phyloP scores from a whole-genome alignment of 805 yeast genomes.

The Teunomyces cretensis region DNA sequence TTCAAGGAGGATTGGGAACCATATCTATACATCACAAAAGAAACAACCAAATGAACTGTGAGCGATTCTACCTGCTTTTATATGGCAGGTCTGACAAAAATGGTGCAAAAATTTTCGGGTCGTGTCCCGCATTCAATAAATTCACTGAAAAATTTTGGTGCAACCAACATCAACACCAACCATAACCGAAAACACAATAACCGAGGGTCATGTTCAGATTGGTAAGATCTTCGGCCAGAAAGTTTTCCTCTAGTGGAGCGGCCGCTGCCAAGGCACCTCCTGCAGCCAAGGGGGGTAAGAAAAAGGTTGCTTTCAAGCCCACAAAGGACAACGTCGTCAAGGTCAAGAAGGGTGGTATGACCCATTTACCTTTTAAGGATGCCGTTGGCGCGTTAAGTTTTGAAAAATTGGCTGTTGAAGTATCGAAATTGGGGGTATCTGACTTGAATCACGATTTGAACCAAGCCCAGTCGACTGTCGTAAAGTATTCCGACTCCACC shows the following conservation, averaged over 20 bases:
- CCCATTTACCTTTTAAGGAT: slow-evolving; percentile 38
- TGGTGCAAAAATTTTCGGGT: slow-evolving; percentile 1
- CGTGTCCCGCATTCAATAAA: not conserved
- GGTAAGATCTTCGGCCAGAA: slow-evolving; percentile 4
- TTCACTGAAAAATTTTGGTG: slow-evolving; percentile 5
- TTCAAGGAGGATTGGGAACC: not conserved
- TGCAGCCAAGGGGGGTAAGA: slow-evolving; percentile 18
- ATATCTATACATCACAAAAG: slow-evolving; percentile 1
- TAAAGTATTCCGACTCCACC: slow-evolving; percentile 40
- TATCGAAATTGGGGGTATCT: slow-evolving; percentile 14
- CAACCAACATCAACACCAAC: not conserved
- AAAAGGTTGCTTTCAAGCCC: slow-evolving; percentile 20
- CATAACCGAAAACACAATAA: not conserved
- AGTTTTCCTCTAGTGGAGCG: slow-evolving; percentile 6
- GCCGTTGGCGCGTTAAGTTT: slow-evolving; percentile 35
- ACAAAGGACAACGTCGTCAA: slow-evolving; percentile 17
- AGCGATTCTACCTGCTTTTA: not conserved
- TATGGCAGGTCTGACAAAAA: not conserved
- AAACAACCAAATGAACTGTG: not conserved
- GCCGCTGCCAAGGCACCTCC: slow-evolving; percentile 9
- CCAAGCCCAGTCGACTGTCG: slow-evolving; percentile 16
- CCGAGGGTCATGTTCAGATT: slow-evolving; percentile 1
- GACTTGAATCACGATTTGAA: slow-evolving; percentile 12
- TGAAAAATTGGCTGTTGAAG: slow-evolving; percentile 31
- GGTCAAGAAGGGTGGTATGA: slow-evolving; percentile 41